Evolutionary conservation across 2,329 filamentous ascomycete species (phyloP), one percentile per base, ranked within the genome.

Genomic region (Fusarium sp.): DNA sequence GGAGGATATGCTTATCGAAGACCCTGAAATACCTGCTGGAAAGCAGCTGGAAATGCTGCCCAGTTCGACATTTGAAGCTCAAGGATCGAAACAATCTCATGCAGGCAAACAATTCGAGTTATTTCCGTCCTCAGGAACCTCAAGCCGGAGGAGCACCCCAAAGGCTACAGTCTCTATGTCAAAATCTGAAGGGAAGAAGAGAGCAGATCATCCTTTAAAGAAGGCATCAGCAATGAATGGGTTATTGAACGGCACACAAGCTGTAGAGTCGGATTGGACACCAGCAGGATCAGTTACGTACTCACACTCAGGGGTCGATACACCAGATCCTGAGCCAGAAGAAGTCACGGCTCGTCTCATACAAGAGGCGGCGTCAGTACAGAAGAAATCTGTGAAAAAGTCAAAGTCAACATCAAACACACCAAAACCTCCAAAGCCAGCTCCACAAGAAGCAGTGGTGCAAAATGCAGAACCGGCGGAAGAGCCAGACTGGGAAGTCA

Each of bases 401-500:
- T 21, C 47, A 10, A 67, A 39, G 38, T 21, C 30, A 0, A 60
- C 56, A 50, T 6, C 8, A 23, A 53, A 34, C 14, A 26, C 32
- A 0, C 38, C 58, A 15, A 48, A 65, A 15, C 15, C 20, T 6
- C 17, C 47, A 19, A 42, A 60, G 14, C 11, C 46, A 42, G 42
- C 28, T 23, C 23, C 42, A 34, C 34, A 30, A 9, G 43, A 47
- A 28, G n/a, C n/a, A n/a, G 3, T 14, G 3, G n/a, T 15, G 4
- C 19, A 42, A 28, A 12, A 38, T 3, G 6, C 19, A 20, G 54
- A 42, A 26, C 40, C 58, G 67, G 6, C 19, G 8, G 70, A 66
- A 3, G 72, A 79, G 42, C 60, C 73, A 24, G 70, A 70, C 12
- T 85, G 80, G 76, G 78, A 81, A 14, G 82, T 86, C 2, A 77